phyloP scores from a whole-genome alignment of 2,329 filamentous ascomycete species.

The Teratosphaeria viscida region DNA sequence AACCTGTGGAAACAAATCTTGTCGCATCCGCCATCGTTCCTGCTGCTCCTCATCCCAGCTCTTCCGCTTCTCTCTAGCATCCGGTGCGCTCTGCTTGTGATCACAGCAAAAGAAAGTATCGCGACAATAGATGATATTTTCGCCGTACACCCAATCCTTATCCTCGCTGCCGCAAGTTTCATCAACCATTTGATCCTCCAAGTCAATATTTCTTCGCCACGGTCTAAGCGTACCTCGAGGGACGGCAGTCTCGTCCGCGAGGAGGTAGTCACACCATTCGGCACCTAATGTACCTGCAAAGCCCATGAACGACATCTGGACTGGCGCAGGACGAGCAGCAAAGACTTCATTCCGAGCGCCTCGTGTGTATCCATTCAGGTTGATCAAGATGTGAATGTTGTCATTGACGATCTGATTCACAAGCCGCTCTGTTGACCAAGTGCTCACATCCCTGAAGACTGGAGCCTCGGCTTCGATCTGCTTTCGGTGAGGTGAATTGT shows the following conservation, averaged over 20 bases:
- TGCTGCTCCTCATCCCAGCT: constrained; percentile 77
- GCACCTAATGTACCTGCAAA: constrained; percentile 93
- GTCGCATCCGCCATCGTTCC: constrained; percentile 83
- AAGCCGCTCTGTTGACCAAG: constrained; percentile 73
- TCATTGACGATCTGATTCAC: constrained; percentile 80
- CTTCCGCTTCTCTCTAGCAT: constrained; percentile 53
- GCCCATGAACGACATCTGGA: constrained; percentile 99
- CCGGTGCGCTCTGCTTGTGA: constrained; percentile 78
- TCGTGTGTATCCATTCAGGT: constrained; percentile 95
- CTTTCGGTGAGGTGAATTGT: constrained; percentile 76
- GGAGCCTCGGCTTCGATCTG: constrained; percentile 92
- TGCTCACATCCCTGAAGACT: constrained; percentile 78
- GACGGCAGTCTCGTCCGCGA: constrained; percentile 81
- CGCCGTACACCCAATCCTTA: constrained; percentile 86
- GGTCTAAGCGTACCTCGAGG: constrained; percentile 72
- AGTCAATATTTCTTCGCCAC: constrained; percentile 60
- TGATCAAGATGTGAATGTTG: constrained; percentile 86
- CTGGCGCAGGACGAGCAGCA: constrained; percentile 82
- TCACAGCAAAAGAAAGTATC: constrained; percentile 99
- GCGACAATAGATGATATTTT: constrained; percentile 89
- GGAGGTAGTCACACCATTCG: constrained; percentile 96
- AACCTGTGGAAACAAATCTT: constrained; percentile 76
- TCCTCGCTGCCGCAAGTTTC: constrained; percentile 51
- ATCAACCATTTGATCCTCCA: constrained; percentile 57
- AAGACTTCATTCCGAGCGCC: constrained; percentile 97